phyloP scores from a whole-genome alignment of 495 filamentous ascomycete genomes.

The Filosporella fistucella region DNA sequence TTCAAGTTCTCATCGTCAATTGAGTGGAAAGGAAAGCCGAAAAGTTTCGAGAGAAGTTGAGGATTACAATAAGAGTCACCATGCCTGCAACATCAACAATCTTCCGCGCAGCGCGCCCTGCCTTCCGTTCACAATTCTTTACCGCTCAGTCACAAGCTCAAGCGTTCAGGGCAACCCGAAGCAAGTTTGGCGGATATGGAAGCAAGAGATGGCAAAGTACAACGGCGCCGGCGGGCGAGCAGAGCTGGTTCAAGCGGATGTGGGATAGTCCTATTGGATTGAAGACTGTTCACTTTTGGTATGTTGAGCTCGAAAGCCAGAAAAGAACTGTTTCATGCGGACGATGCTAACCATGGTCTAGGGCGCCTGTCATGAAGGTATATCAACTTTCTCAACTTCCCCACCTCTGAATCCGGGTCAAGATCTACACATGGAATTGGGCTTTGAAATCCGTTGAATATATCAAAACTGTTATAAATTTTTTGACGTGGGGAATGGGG shows the following conservation, averaged over 20 bases:
- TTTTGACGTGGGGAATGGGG: background rate
- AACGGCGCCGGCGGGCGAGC: conserved; percentile 41
- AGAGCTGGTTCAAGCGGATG: conserved; percentile 63
- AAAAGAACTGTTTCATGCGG: background rate
- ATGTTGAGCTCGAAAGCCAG: conserved; percentile 22
- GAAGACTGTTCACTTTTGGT: conserved; percentile 99
- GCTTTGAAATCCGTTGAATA: too few relatives aligned
- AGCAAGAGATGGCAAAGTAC: conserved; percentile 58
- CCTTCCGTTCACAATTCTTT: conserved; percentile 23
- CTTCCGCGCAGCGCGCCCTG: conserved; percentile 24
- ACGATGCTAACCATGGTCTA: conserved; percentile 27
- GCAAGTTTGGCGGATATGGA: conserved; percentile 22
- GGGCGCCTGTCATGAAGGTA: conserved; percentile 97
- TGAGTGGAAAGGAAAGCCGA: too few relatives aligned
- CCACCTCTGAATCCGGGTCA: background rate
- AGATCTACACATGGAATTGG: background rate
- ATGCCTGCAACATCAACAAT: conserved; percentile 21
- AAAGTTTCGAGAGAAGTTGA: too few relatives aligned
- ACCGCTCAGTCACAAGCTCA: conserved; percentile 11
- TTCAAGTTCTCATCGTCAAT: too few relatives aligned
- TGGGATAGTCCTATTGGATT: conserved; percentile 85
- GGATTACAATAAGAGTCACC: conserved; percentile 9
- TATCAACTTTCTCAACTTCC: conserved; percentile 1
- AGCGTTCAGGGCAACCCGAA: conserved; percentile 6
- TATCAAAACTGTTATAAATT: too few relatives aligned